Base-by-base conservation (phyloP, 31 red algal genomes). In the Asparagopsis taxiformis region DNA sequence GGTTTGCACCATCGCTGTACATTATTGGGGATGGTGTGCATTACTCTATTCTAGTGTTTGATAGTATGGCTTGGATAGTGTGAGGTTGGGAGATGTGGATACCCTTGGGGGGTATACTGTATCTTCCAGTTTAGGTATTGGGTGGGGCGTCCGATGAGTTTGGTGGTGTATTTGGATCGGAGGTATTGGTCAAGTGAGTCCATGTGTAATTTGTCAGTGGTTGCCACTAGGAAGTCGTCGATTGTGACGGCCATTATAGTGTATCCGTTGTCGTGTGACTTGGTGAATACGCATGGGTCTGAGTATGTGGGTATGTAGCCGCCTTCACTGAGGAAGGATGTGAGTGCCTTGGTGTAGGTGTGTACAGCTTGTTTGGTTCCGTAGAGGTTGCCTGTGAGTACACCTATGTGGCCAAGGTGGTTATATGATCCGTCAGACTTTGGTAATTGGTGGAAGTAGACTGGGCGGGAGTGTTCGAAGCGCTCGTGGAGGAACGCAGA, bases 391-490 rank as follows among this genome's bases (percentile, higher is more conserved):
- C 50, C 31, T 33, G 21, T 3, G 4, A 72, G 46, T 37, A 10
- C 23, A 37, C 50, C 68, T 35, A 32, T 37, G 1, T 31, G 5
- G 3, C 43, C 32, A 15, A 31, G 68, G 22, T 72, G 68, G 13
- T 33, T 59, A n/a, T 39, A 55, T 0, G n/a, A 9, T 0, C 68
- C 68, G 41, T 72, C 30, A 31, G 58, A 55, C 1, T 30, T 0
- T 0, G 68, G 68, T 38, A 56, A 25, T 58, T 72, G 21, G 2
- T 3, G 15, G 23, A 72, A 31, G 39, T 56, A 72, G 15, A 72
- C 68, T 2, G 68, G 49, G n/a, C 6, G 0, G 8, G 11, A 16
- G 25, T 55, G 68, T 21, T 31, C n/a, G 36, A 35, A 72, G 31
- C 23, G 5, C 25, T 72, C 68, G 31, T 56, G 68, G 2, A 72